phyloP scores from a whole-genome alignment of 352 stramenopile genomes.

The Pythium brassicae region DNA sequence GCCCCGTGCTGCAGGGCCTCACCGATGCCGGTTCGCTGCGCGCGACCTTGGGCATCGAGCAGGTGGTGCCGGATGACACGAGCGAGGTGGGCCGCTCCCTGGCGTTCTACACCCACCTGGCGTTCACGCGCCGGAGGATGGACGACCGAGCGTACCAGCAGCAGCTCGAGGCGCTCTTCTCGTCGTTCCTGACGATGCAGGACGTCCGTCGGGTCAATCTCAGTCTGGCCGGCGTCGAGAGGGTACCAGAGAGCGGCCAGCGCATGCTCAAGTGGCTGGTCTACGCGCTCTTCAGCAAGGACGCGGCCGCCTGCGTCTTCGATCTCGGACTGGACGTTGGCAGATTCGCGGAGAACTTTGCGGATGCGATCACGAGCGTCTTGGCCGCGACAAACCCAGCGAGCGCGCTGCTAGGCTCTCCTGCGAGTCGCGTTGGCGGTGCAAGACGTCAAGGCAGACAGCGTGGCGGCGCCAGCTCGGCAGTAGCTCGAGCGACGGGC shows the following conservation, averaged over 20 bases:
- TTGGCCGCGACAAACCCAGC: background rate
- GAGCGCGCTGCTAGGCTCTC: background rate
- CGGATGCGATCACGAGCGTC: background rate
- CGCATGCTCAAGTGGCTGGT: conserved; percentile 3
- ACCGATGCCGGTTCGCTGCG: background rate
- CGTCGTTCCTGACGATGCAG: background rate
- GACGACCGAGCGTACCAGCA: background rate
- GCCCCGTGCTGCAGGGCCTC: background rate
- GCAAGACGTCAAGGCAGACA: no score
- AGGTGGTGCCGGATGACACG: background rate
- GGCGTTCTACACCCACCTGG: no score
- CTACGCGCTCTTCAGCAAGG: conserved; percentile 6
- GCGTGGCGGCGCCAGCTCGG: no score
- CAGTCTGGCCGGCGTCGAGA: background rate
- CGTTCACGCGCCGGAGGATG: background rate
- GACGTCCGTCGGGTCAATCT: background rate
- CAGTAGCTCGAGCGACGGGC: background rate
- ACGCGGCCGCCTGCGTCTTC: background rate
- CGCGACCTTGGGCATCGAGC: background rate
- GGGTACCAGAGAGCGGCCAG: background rate
- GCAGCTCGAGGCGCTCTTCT: background rate
- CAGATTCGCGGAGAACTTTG: background rate
- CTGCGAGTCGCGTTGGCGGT: no score
- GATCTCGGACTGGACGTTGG: background rate
- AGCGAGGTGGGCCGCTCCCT: no score